A percentile compares a stretch with the other conserved stretches of the same genome.
Evolutionary conservation across 164 flowering plant genomes (phyloP).

Genomic region (Magnolia officinalis): DNA sequence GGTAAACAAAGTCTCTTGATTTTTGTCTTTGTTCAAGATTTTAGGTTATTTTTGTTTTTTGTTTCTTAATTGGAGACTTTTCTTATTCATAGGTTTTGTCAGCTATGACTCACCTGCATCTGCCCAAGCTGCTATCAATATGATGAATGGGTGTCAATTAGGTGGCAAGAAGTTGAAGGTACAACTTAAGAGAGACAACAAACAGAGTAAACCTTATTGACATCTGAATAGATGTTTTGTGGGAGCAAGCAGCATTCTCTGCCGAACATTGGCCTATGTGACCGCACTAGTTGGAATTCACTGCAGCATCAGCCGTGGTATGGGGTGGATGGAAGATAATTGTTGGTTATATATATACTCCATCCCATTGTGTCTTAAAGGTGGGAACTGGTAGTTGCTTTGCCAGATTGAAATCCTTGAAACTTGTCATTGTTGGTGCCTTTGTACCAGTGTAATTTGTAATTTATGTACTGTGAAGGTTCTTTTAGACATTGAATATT

Average conservation of each 20-base stretch:
- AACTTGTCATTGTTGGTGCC: constrained; percentile 56
- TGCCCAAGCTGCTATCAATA: constrained; percentile 81
- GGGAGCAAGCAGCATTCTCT: constrained; percentile 30
- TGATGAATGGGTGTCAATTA: constrained; percentile 90
- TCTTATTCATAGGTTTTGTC: constrained; percentile 75
- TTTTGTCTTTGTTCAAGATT: neutral
- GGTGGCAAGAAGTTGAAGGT: constrained; percentile 97
- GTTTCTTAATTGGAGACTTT: neutral
- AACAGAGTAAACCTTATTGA: constrained; percentile 73
- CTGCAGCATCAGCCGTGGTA: constrained; percentile 22
- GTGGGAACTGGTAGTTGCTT: constrained; percentile 31
- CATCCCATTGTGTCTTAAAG: constrained; percentile 27
- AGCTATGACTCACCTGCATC: constrained; percentile 85
- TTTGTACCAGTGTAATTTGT: constrained; percentile 41
- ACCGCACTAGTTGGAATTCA: constrained; percentile 24
- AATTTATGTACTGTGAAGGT: constrained; percentile 58
- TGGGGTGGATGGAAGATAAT: constrained; percentile 33
- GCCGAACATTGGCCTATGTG: constrained; percentile 19
- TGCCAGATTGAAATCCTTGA: constrained; percentile 27
- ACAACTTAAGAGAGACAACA: constrained; percentile 97
- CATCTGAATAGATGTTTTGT: constrained; percentile 17
- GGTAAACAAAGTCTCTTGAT: constrained; percentile 41
- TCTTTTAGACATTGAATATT: constrained; percentile 50
- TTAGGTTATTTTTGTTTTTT: neutral
- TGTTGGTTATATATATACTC: constrained; percentile 22